Evolutionary conservation across 768 basidiomycete species (phyloP).

Genomic region (Calocybe cyanea): DNA sequence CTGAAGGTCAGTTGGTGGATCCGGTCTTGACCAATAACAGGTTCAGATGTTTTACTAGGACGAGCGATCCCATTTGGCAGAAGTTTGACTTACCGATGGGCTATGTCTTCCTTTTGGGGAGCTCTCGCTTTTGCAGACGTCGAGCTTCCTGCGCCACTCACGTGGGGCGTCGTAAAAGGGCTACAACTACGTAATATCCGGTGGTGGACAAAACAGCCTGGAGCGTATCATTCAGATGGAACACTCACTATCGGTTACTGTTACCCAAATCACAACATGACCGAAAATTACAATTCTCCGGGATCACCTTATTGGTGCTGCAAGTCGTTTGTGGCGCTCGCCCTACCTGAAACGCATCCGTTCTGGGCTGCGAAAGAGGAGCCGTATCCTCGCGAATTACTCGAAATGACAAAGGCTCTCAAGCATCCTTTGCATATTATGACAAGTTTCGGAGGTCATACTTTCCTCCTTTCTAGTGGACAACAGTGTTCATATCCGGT

Average conservation of each 20-base stretch:
- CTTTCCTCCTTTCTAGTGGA: conserved; percentile 70
- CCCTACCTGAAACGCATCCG: conserved; percentile 61
- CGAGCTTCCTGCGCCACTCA: conserved; percentile 63
- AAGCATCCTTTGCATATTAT: conserved; percentile 67
- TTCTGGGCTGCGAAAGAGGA: conserved; percentile 73
- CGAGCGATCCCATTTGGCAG: conserved; percentile 74
- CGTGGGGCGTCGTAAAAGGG: conserved; percentile 74
- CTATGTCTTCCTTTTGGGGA: conserved; percentile 80
- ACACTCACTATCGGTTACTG: conserved; percentile 69
- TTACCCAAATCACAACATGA: conserved; percentile 73
- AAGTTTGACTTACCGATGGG: conserved; percentile 74
- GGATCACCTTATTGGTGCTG: conserved; percentile 82
- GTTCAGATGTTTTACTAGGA: conserved; percentile 32
- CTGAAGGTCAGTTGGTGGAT: conserved; percentile 44
- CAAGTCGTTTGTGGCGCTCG: conserved; percentile 67
- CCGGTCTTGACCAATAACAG: neutral
- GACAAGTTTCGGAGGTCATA: conserved; percentile 58
- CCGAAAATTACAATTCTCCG: conserved; percentile 76
- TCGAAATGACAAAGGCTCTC: conserved; percentile 46
- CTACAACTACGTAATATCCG: conserved; percentile 69
- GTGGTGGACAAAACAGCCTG: conserved; percentile 64
- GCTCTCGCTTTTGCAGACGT: conserved; percentile 71
- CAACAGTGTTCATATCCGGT: conserved; percentile 79
- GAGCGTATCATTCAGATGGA: conserved; percentile 58
- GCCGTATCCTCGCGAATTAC: conserved; percentile 49